Conservation (phyloP, 176 grass and related monocot species). For the Raddia guianensis region DNA sequence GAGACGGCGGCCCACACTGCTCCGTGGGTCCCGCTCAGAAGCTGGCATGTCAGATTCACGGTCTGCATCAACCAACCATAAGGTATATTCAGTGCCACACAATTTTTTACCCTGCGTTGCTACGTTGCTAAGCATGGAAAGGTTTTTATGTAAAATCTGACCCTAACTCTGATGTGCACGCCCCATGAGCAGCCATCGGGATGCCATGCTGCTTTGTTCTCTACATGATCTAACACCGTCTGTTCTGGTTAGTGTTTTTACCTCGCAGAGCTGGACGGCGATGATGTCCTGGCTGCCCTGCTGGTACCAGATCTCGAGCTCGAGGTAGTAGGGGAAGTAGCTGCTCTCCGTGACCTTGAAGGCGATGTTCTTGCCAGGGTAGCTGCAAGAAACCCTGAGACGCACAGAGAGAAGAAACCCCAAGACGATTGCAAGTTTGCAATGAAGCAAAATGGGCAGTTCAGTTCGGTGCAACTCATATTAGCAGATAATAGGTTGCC, state of each 20-base stretch:
- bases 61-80: slow-evolving; percentile 46
- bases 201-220: not conserved
- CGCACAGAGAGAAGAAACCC: not conserved
- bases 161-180: no score
- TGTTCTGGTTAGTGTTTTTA: slow-evolving; percentile 24
- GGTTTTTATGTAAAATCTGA: not conserved
- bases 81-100: slow-evolving; percentile 35
- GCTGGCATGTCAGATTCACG: slow-evolving; percentile 65
- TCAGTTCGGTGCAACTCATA: not conserved
- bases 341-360: slow-evolving; percentile 66
- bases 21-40: slow-evolving; percentile 61
- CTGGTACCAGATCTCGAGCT: slow-evolving; percentile 77
- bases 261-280: slow-evolving; percentile 69
- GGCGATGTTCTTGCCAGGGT: slow-evolving; percentile 64
- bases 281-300: slow-evolving; percentile 63
- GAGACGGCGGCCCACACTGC: slow-evolving; percentile 60
- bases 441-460: not conserved
- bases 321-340: slow-evolving; percentile 61
- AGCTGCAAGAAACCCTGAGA: slow-evolving; percentile 60
- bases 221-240: slow-evolving; percentile 4
- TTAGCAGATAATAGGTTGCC: no score
- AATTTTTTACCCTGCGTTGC: not conserved
- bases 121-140: not conserved
- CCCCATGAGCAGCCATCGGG: not conserved
- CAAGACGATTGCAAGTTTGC: not conserved